phyloP scores from a whole-genome alignment of 78 protist species.

The Dictyostelium brefeldianum region DNA sequence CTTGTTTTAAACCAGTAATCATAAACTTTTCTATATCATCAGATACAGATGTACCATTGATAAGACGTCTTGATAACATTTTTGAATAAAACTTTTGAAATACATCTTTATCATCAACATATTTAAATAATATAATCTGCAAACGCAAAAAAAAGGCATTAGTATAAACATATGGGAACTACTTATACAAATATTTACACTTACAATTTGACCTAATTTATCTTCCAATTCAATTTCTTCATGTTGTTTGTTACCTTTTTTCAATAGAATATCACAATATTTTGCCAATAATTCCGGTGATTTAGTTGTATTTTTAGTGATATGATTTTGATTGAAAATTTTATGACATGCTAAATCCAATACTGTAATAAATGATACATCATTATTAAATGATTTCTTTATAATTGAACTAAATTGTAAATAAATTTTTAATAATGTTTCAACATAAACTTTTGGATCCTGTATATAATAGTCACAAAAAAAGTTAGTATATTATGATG shows the following conservation, averaged over 20 bases:
- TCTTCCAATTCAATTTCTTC: slow-evolving; percentile 88
- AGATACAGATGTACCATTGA: slow-evolving; percentile 82
- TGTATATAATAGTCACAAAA: neutral
- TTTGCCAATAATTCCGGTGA: slow-evolving; percentile 91
- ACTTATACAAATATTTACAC: neutral
- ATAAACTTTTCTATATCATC: slow-evolving; percentile 86
- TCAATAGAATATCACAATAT: slow-evolving; percentile 88
- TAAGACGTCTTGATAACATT: slow-evolving; percentile 82
- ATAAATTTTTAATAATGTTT: slow-evolving; percentile 86
- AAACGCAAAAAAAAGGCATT: neutral
- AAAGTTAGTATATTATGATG: neutral
- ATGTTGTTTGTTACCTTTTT: slow-evolving; percentile 54
- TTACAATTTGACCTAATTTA: slow-evolving; percentile 75
- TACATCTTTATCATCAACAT: slow-evolving; percentile 91
- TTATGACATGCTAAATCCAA: slow-evolving; percentile 88
- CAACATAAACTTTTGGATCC: slow-evolving; percentile 82
- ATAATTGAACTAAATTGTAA: slow-evolving; percentile 63
- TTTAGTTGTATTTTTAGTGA: slow-evolving; percentile 50
- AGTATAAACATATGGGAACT: no score
- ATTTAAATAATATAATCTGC: slow-evolving; percentile 88
- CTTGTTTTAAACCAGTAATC: slow-evolving; percentile 86
- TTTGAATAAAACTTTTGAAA: slow-evolving; percentile 89
- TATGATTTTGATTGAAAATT: slow-evolving; percentile 77
- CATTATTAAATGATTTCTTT: slow-evolving; percentile 78
- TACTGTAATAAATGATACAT: slow-evolving; percentile 81